These are phyloP conservation scores for Microcyclospora pomicola DNA, from an alignment of 2,329 filamentous ascomycete genomes.

Conservation along the genomic window DNA sequence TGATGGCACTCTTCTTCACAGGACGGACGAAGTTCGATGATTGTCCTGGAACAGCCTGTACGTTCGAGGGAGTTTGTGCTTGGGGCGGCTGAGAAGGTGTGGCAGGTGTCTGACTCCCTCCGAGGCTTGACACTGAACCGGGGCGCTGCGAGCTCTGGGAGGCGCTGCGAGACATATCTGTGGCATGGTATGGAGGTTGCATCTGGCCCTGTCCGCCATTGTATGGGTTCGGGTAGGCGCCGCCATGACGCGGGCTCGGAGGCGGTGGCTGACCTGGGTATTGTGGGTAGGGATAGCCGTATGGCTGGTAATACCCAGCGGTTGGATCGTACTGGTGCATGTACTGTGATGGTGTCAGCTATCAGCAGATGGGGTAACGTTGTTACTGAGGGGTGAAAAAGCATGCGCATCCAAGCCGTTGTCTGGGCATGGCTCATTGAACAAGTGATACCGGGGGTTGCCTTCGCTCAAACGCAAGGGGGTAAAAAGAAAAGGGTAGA, in stretches of 20 bases:
- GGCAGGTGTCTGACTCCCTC: slow-evolving; percentile 37
- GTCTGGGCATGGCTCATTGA: too few relatives aligned
- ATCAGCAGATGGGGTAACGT: background rate
- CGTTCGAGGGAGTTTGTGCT: slow-evolving; percentile 35
- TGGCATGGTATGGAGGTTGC: slow-evolving; percentile 44
- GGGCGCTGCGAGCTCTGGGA: slow-evolving; percentile 61
- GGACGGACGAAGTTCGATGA: slow-evolving; percentile 46
- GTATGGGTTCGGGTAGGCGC: slow-evolving; percentile 34
- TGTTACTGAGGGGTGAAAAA: too few relatives aligned
- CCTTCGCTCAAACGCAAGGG: too few relatives aligned
- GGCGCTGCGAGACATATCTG: slow-evolving; percentile 66
- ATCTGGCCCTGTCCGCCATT: slow-evolving; percentile 32
- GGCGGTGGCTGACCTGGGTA: slow-evolving; percentile 37
- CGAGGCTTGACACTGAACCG: slow-evolving; percentile 37
- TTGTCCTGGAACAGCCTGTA: slow-evolving; percentile 28
- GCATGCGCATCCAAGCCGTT: too few relatives aligned
- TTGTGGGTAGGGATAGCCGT: slow-evolving; percentile 33
- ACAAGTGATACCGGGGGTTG: too few relatives aligned
- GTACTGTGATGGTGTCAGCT: slow-evolving; percentile 36
- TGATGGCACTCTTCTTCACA: slow-evolving; percentile 56
- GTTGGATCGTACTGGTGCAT: slow-evolving; percentile 43
- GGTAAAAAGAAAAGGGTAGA: slow-evolving; percentile 28
- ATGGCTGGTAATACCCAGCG: slow-evolving; percentile 29
- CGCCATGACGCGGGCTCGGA: slow-evolving; percentile 1
- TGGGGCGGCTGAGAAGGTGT: slow-evolving; percentile 16